These are phyloP conservation scores for Naganishia vishniacii DNA, from an alignment of 768 basidiomycete genomes.

Conservation along the genomic window DNA sequence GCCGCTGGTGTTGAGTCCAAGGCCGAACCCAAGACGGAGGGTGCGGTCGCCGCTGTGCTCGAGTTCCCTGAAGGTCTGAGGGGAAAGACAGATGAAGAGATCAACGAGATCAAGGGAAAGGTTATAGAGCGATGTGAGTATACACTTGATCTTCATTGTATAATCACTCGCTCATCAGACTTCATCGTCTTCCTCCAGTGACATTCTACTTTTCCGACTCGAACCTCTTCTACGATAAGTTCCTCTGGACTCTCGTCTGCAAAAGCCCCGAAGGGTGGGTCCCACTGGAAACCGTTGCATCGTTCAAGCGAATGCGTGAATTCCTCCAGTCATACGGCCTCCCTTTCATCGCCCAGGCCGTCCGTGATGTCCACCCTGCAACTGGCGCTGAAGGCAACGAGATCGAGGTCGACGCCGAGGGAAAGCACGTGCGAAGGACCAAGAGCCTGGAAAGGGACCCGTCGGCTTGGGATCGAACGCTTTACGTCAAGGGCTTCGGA, in stretches of 20 bases:
- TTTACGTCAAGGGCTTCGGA: conserved; percentile 90
- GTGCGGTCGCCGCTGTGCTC: neutral
- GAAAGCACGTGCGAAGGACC: conserved; percentile 65
- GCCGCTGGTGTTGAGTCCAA: neutral
- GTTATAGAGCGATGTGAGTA: conserved; percentile 45
- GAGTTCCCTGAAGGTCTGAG: conserved; percentile 25
- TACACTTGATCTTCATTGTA: neutral
- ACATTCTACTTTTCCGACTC: conserved; percentile 95
- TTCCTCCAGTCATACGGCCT: conserved; percentile 56
- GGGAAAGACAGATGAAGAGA: conserved; percentile 41
- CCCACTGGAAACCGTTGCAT: conserved; percentile 73
- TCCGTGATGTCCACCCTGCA: conserved; percentile 50
- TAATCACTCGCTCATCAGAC: neutral
- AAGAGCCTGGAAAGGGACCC: conserved; percentile 73
- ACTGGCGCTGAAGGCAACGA: conserved; percentile 12
- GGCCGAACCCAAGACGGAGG: neutral
- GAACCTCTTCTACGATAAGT: conserved; percentile 77
- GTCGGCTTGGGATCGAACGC: conserved; percentile 71
- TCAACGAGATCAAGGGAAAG: conserved; percentile 34
- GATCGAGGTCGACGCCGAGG: conserved; percentile 46
- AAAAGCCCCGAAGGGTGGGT: conserved; percentile 79
- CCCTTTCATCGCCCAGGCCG: conserved; percentile 66
- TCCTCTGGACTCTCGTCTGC: conserved; percentile 88
- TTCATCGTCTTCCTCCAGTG: conserved; percentile 54
- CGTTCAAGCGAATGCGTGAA: conserved; percentile 92